Base-by-base conservation (phyloP, 305 asterid genomes). In the Solanum hybrid region DNA sequence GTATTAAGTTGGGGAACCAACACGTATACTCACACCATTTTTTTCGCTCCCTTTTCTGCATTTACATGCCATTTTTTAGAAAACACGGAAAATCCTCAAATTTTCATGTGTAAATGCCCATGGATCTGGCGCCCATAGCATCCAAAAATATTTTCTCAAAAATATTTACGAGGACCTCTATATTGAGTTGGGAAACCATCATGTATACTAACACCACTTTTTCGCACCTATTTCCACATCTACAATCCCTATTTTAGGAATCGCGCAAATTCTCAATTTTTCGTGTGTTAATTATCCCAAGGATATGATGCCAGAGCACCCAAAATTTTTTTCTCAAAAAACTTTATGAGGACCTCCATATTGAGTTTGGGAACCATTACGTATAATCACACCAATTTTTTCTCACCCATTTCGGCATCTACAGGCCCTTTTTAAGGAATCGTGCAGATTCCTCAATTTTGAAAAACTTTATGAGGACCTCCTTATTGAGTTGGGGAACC, bases 301-400 rank as follows among this genome's bases (percentile, higher is more conserved):
- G 9, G n/a, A 51, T 51, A 22, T 51, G 4, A 16, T 18, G 64
- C 64, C 4, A 16, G 1, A 51, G n/a, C n/a, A 51, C n/a, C 64
- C n/a, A 51, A 18, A 16, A 1, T 0, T 0, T 0, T 0, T 14
- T 51, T 51, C n/a, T 5, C n/a, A 14, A 16, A 51, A 40, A 2
- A 51, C 22, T 5, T 51, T 16, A 51, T 51, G n/a, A 2, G 22
- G 9, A 51, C 22, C 22, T 5, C 8, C n/a, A 5, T 51, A 51
- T 51, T 51, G n/a, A 51, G 64, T 51, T 51, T 18, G 9, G 64
- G 64, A 51, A 51, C 64, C 9, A 16, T 51, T 18, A 2, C 22
- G n/a, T 51, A 16, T 51, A 51, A 18, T 5, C 64, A 51, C 22
- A 51, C 20, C 64, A 16, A 40, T 5, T 5, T 51, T 2, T 51